Evolutionary conservation across 225 moss, liverwort and hornwort genomes (phyloP), one percentile per base, ranked within the genome.

Genomic region (Takakia lepidozioides): DNA sequence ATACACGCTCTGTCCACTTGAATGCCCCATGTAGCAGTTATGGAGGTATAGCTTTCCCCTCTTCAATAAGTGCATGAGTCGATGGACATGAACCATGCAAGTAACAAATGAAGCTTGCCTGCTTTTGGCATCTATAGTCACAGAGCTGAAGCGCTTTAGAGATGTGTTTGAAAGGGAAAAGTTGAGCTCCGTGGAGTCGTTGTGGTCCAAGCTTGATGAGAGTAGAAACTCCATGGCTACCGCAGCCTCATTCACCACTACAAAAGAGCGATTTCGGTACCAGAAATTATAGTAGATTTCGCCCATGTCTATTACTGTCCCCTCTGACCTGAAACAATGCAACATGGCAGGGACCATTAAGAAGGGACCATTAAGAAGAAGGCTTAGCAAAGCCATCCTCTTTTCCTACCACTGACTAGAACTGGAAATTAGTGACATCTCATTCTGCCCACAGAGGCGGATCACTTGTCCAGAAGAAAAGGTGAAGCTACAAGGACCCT

Each of bases 221-320:
- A 92, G 67, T 52, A 87, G 76, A 70, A 92, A 92, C 73, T 92
- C 91, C 91, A 87, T 92, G 16, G 82, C 84, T 46, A 92, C 87
- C n/a, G 87, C 78, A 26, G 91, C 91, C 51, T 92, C 87, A 64
- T 92, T 87, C 44, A 84, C 91, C 39, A 92, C 73, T 29, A 78
- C 91, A 59, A 92, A 87, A 49, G 91, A 92, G 23, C 84, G 78
- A 65, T 92, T 92, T 39, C 82, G 84, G 67, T 92, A 92, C 91
- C 87, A 92, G 53, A 92, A 92, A 39, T 92, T 92, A 74, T 92
- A 92, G 65, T 65, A 87, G 15, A 92, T 82, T 58, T 92, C 91
- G 26, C 76, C 91, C 91, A 92, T 92, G 65, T 92, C 91, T 76
- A 92, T 82, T 44, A 71, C 76, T 60, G 68, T 82, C 59, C 84